Evolutionary conservation across 2,329 filamentous ascomycete species (phyloP).

Genomic region (Botrytis porri): DNA sequence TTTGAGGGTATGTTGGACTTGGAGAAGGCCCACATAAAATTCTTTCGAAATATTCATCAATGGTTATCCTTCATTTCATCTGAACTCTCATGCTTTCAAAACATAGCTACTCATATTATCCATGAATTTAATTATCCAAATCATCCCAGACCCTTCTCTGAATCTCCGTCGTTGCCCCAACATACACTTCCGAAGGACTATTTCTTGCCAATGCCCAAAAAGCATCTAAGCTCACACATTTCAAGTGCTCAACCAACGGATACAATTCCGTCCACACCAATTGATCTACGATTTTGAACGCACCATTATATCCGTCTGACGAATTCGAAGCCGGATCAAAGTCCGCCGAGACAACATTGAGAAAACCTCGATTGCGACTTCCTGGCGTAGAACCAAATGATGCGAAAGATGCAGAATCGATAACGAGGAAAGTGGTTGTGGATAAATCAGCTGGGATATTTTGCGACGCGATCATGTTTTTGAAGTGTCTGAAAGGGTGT

Average conservation of each 20-base stretch:
- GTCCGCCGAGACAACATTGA: background rate
- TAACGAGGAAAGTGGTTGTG: background rate
- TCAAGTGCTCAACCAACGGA: background rate
- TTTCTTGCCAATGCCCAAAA: background rate
- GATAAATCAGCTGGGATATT: background rate
- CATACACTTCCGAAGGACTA: background rate
- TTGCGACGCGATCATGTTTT: background rate
- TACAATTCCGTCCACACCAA: background rate
- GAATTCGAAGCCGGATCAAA: background rate
- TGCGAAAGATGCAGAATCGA: background rate
- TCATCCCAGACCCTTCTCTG: background rate
- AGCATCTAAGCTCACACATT: background rate
- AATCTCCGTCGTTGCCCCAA: background rate
- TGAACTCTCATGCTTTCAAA: background rate
- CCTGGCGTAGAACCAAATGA: background rate
- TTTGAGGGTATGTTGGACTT: background rate
- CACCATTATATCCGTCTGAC: background rate
- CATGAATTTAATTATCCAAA: background rate
- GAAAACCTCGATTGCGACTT: background rate
- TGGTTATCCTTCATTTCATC: background rate
- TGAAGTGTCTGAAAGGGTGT: background rate
- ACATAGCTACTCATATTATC: background rate
- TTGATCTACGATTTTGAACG: background rate
- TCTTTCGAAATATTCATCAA: background rate
- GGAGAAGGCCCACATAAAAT: no score